A percentile compares a stretch with the other conserved stretches of the same genome.
Conservation (phyloP, 2,329 filamentous ascomycete genomes). For the Colletotrichum tabaci region DNA sequence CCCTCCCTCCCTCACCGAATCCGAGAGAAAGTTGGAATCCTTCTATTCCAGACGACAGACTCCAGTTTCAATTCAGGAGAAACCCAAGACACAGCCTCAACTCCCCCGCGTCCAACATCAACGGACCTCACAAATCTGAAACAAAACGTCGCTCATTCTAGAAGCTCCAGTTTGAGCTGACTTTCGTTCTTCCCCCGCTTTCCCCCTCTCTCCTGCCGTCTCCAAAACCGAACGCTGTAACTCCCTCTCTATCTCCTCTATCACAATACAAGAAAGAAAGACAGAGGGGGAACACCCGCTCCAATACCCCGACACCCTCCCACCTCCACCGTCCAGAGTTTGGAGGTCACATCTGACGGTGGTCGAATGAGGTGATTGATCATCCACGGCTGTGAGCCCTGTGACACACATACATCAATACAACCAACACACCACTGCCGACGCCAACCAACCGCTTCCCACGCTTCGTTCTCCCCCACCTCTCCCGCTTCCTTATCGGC, state of each 20-base stretch:
- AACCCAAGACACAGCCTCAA: neutral
- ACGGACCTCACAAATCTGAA: neutral
- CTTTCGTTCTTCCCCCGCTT: neutral
- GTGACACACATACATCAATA: constrained; percentile 4
- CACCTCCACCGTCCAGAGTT: neutral
- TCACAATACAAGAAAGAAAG: no score
- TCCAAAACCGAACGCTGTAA: neutral
- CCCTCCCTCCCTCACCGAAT: neutral
- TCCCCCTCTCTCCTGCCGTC: neutral
- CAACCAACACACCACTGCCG: neutral
- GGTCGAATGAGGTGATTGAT: constrained; percentile 13
- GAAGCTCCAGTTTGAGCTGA: neutral
- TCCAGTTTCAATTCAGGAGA: neutral
- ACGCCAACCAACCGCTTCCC: neutral
- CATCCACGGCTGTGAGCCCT: constrained; percentile 7
- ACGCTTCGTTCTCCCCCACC: neutral
- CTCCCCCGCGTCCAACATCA: neutral
- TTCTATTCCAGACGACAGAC: no score
- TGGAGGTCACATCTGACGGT: constrained; percentile 13
- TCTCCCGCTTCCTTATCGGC: constrained; percentile 19
- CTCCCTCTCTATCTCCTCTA: no score
- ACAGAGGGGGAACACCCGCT: neutral
- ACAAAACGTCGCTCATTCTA: constrained; percentile 17
- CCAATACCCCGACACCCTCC: neutral
- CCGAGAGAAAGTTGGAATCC: constrained; percentile 3